Conservation (phyloP, 164 flowering plant genomes). For the Warburgia ugandensis region DNA sequence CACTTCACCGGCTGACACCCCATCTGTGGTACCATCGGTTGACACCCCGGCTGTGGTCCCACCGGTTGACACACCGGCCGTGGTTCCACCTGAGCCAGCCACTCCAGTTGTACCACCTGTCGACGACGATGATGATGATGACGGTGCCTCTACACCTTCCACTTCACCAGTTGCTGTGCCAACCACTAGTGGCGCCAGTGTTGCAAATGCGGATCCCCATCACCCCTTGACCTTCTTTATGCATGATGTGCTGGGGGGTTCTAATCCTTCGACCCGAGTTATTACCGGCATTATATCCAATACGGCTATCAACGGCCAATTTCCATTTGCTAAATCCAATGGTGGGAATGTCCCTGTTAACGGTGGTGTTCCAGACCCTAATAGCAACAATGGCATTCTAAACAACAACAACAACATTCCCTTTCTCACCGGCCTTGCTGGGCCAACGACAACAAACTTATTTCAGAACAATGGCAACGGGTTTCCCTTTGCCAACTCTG, state of each 20-base stretch:
- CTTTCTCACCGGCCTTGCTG: constrained; percentile 27
- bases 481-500: constrained; percentile 33
- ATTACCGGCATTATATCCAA: constrained; percentile 63
- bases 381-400: too few relatives aligned
- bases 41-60: too few relatives aligned
- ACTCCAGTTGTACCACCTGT: constrained; percentile 1
- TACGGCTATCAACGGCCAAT: constrained; percentile 50
- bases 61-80: constrained; percentile 9
- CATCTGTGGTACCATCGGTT: too few relatives aligned
- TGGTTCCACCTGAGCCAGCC: not conserved
- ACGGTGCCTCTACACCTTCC: too few relatives aligned
- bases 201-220: too few relatives aligned
- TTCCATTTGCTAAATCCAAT: constrained; percentile 71
- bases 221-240: constrained; percentile 45
- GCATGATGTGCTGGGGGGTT: constrained; percentile 74
- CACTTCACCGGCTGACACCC: too few relatives aligned
- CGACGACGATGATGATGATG: too few relatives aligned
- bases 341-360: constrained; percentile 52
- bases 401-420: too few relatives aligned
- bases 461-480: too few relatives aligned
- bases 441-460: constrained; percentile 4
- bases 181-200: too few relatives aligned
- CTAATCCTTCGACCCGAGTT: constrained; percentile 52
- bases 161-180: constrained; percentile 3
- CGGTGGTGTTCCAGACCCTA: constrained; percentile 43